Base-by-base conservation (phyloP, 1,284 basidiomycete genomes). In the Cryptococcus neoformans region DNA sequence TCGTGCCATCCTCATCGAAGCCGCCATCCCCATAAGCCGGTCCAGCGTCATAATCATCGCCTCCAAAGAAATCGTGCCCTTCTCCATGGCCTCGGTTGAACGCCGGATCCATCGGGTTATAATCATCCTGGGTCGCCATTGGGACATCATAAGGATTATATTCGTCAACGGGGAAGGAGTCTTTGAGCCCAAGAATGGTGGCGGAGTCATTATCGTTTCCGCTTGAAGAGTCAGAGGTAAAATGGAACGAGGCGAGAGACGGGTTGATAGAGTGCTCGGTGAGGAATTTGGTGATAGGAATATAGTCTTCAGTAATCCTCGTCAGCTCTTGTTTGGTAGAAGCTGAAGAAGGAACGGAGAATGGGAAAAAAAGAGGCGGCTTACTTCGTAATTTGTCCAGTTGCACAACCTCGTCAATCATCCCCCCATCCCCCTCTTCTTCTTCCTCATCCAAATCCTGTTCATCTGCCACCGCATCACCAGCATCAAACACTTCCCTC, bases 401-500 rank as follows among this genome's bases (percentile, higher is more conserved):
- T 11, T 42, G 9, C 7, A 51, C 62, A 44, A 74, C 56, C 16
- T 70, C 65, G 72, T 78, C 75, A 5, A 77, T 62, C 47, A 74
- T 56, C 17, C 70, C 65, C 35, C 67, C 69, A 28, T 4, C 21
- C 28, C 68, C 65, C 10, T 77, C 73, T 11, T 83, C 80, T 21
- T 85, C 83, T 36, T 83, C 83, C 40, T 84, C 85, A 17, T 90
- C 91, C 45, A 89, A 90, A 5, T 87, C 88, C 8, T 85, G 83
- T 60, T 87, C 88, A 16, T 62, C 86, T 80, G 80, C 86, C 34
- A 75, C 87, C 0, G 91, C 89, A 71, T 98, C 96, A 55, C 93
- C 89, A 4, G 94, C 93, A 75, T 99, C 95, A 68, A 99, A 99
- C 37, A 99, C 90, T 49, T 99, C 89, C 56, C 92, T 83, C 71